Evolutionary conservation across 179 eudicot species (phyloP).

Genomic region (Heliamphora pulchella): DNA sequence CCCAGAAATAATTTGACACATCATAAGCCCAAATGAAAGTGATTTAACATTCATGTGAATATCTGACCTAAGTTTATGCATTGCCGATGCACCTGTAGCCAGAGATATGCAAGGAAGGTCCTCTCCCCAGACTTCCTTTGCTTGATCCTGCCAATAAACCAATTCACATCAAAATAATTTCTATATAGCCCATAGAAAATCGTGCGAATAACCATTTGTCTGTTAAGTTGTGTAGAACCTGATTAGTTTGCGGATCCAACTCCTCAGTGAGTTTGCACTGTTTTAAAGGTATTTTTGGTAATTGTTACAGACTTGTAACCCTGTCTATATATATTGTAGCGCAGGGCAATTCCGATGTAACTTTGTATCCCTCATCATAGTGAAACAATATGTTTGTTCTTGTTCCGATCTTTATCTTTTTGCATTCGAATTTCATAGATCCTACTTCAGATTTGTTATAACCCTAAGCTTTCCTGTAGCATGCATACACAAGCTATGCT

Average conservation of each 20-base stretch:
- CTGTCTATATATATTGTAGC: too few relatives aligned
- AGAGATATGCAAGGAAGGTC: slow-evolving; percentile 67
- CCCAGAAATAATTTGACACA: slow-evolving; percentile 5
- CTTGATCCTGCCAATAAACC: slow-evolving; percentile 47
- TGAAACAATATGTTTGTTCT: too few relatives aligned
- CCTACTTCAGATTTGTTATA: too few relatives aligned
- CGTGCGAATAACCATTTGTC: not conserved
- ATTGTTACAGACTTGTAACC: too few relatives aligned
- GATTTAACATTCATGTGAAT: not conserved
- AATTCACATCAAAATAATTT: not conserved
- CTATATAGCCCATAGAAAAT: not conserved
- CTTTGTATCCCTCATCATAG: too few relatives aligned
- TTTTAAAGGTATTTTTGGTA: too few relatives aligned
- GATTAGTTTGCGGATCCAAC: too few relatives aligned
- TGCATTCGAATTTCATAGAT: too few relatives aligned
- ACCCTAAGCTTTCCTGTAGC: too few relatives aligned
- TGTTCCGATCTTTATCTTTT: too few relatives aligned
- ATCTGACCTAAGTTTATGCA: slow-evolving; percentile 88
- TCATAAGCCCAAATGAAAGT: not conserved
- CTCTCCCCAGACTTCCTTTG: slow-evolving; percentile 65
- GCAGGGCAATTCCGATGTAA: too few relatives aligned
- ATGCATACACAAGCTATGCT: not conserved
- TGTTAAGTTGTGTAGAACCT: not conserved
- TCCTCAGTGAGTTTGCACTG: too few relatives aligned
- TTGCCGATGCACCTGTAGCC: slow-evolving; percentile 70